Percentiles rank a stretch among this genome's conserved stretches.
Evolutionary conservation across 345 rosid species (phyloP).

Genomic region (Hibiscus mutabilis): DNA sequence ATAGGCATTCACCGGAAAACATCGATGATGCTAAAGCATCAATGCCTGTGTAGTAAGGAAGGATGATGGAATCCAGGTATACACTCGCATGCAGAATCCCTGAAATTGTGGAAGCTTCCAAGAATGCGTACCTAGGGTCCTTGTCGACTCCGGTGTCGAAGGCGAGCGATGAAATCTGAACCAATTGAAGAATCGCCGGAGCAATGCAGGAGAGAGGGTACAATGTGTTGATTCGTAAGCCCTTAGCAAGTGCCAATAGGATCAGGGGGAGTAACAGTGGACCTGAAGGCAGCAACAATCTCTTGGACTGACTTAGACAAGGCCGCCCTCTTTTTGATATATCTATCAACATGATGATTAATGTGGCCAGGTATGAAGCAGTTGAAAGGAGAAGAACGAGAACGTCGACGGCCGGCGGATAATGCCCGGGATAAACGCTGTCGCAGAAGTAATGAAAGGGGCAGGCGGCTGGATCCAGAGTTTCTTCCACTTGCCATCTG

Average conservation of each 20-base stretch:
- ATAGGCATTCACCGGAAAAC: conserved; percentile 59
- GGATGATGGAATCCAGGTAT: conserved; percentile 59
- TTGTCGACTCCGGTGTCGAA: conserved; percentile 41
- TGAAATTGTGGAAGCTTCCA: conserved; percentile 70
- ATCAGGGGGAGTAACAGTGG: conserved; percentile 56
- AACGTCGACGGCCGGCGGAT: conserved; percentile 42
- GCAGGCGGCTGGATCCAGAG: conserved; percentile 68
- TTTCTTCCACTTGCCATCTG: conserved; percentile 78
- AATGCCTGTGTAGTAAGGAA: conserved; percentile 83
- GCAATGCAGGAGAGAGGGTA: conserved; percentile 57
- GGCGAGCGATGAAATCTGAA: conserved; percentile 53
- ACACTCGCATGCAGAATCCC: conserved; percentile 74
- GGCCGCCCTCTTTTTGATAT: conserved; percentile 26
- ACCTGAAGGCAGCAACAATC: conserved; percentile 62
- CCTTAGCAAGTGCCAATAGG: conserved; percentile 59
- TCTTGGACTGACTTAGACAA: conserved; percentile 27
- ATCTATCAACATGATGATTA: conserved; percentile 34
- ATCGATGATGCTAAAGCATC: conserved; percentile 60
- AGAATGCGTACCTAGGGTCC: conserved; percentile 48
- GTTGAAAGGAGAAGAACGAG: conserved; percentile 34
- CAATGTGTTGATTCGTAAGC: conserved; percentile 50
- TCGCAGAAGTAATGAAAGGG: conserved; percentile 84
- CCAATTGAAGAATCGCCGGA: conserved; percentile 57
- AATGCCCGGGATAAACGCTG: conserved; percentile 48
- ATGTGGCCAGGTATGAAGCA: conserved; percentile 37